Evolutionary conservation across 1,284 basidiomycete species (phyloP).

Genomic region (Trichosporon ovoides): DNA sequence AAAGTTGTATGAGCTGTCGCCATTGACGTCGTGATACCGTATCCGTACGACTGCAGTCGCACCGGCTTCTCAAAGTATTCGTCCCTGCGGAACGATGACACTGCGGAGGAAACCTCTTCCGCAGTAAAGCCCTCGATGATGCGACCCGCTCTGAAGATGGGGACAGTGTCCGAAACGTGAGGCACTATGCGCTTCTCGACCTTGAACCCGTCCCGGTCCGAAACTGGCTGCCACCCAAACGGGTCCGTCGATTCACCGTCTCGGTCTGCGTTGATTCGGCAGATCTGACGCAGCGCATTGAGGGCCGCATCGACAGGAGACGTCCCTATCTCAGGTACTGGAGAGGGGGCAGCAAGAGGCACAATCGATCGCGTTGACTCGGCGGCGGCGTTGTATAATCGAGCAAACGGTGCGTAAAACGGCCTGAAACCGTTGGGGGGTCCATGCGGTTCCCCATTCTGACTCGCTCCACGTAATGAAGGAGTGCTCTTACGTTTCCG

Average conservation of each 20-base stretch:
- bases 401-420: constrained; percentile 55
- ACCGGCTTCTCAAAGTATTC: constrained; percentile 57
- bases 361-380: constrained; percentile 51
- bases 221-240: constrained; percentile 75
- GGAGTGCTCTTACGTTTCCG: constrained; percentile 49
- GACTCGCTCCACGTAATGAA: constrained; percentile 18
- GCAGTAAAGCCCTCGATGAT: constrained; percentile 92
- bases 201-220: constrained; percentile 68
- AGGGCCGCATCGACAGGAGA: constrained; percentile 67
- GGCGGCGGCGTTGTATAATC: constrained; percentile 67
- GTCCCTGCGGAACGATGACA: constrained; percentile 53
- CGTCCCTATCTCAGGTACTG: constrained; percentile 45
- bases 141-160: constrained; percentile 82
- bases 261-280: constrained; percentile 62
- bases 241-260: constrained; percentile 51
- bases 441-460: constrained; percentile 9
- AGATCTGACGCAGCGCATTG: constrained; percentile 71
- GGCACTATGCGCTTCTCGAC: constrained; percentile 70
- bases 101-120: constrained; percentile 74
- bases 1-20: constrained; percentile 62
- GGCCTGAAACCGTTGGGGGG: constrained; percentile 10
- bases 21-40: constrained; percentile 59
- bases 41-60: constrained; percentile 74
- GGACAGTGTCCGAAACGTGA: constrained; percentile 72
- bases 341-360: constrained; percentile 35